Base-by-base conservation (phyloP, 768 basidiomycete genomes). In the Porpolomopsis calyptriformis region DNA sequence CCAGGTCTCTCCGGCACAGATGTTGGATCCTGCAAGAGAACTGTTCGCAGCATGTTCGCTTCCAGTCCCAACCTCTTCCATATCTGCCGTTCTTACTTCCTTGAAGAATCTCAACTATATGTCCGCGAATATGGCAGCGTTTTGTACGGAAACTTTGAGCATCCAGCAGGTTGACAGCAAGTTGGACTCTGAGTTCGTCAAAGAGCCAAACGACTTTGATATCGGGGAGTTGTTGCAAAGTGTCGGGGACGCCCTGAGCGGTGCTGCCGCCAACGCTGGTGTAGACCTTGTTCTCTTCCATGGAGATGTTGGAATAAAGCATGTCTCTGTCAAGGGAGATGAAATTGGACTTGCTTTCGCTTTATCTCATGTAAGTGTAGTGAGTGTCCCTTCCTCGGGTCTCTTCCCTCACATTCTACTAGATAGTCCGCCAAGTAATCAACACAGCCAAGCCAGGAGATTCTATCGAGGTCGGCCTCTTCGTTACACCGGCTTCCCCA, bases 91-190 rank as follows among this genome's bases (percentile, higher is more conserved):
- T 60, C 77, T 96, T 60, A 88, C 87, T 14, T 76, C 83, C 31
- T 89, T 96, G 87, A 90, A 91, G 66, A 86, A 84, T 53, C 76
- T 97, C 52, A 94, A 94, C 60, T 94, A 87, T 57, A 77, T 96
- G 52, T 88, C 88, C 4, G 87, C 86, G n/a, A 85, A 89, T 60
- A 78, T 88, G 77, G 58, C 71, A 4, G 62, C 73, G 9, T 71
- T 82, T 55, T 70, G 67, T 48, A 57, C 62, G 12, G 60, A 66
- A 43, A 53, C 53, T 43, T 3, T 33, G 9, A 20, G 31, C 7
- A 10, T 16, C 29, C 52, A 61, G 25, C 51, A 37, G 40, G 48
- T 1, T 45, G 33, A 26, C 2, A 34, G 19, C 10, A n/a, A 31
- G 35, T 10, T 43, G 43, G 19, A 42, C 31, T 4, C 35, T 45